Evolutionary conservation across 768 basidiomycete genomes (phyloP).

Genomic region (Psilocybe sp.): DNA sequence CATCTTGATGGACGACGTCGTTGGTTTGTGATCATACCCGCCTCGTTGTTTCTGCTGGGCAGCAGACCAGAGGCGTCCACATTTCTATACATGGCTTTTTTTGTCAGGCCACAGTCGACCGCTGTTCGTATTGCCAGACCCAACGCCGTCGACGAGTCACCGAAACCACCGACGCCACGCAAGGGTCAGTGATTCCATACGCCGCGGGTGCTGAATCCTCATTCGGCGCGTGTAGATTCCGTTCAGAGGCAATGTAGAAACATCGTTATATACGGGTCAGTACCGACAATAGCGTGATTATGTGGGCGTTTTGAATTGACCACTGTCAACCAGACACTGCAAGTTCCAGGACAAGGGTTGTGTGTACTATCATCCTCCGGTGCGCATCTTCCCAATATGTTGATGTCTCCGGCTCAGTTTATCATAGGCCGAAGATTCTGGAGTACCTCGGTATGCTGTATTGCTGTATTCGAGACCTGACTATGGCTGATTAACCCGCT

Average conservation of each 20-base stretch:
- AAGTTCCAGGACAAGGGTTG: constrained; percentile 87
- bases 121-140: constrained; percentile 77
- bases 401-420: neutral
- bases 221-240: constrained; percentile 42
- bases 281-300: neutral
- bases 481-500: constrained; percentile 16
- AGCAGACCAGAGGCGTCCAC: constrained; percentile 19
- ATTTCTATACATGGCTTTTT: neutral
- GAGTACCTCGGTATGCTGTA: constrained; percentile 27
- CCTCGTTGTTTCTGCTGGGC: constrained; percentile 25
- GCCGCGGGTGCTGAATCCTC: neutral
- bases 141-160: constrained; percentile 36
- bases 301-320: neutral
- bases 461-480: constrained; percentile 2
- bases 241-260: constrained; percentile 85
- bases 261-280: constrained; percentile 86
- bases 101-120: constrained; percentile 44
- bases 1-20: too few species aligned
- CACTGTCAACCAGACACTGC: constrained; percentile 54
- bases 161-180: constrained; percentile 35
- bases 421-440: constrained; percentile 13
- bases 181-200: constrained; percentile 50
- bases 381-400: constrained; percentile 26
- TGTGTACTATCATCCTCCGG: constrained; percentile 77
- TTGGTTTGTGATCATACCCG: constrained; percentile 11